Percentiles rank a stretch among this genome's conserved stretches.
Conservation (phyloP, 768 basidiomycete species). For the Sistotremastrum suecicum region DNA sequence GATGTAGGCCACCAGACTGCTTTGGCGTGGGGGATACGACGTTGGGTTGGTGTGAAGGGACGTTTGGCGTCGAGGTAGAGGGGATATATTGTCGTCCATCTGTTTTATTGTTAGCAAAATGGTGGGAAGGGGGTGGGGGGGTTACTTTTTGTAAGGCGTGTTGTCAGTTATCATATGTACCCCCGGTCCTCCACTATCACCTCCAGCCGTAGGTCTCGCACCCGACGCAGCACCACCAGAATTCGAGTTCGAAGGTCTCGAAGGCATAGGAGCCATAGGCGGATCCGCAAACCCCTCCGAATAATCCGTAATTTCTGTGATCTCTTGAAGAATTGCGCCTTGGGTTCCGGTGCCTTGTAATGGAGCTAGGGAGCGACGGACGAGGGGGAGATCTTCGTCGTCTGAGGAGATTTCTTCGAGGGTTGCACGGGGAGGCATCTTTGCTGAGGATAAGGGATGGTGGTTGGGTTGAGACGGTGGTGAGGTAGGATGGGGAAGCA, state of each 20-base stretch:
- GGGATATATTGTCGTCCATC: conserved; percentile 94
- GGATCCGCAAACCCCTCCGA: conserved; percentile 3
- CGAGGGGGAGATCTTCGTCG: conserved; percentile 82
- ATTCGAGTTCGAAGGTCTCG: conserved; percentile 10
- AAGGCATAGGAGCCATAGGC: conserved; percentile 42
- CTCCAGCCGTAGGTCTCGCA: neutral
- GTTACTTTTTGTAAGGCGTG: conserved; percentile 74
- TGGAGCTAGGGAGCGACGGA: conserved; percentile 26
- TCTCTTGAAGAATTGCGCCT: conserved; percentile 71
- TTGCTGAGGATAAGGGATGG: conserved; percentile 34
- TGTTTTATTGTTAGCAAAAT: conserved; percentile 16
- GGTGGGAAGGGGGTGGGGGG: conserved; percentile 8
- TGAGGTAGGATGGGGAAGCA: neutral
- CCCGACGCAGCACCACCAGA: neutral
- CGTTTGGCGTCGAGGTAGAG: conserved; percentile 95
- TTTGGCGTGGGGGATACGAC: conserved; percentile 66
- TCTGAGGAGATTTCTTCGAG: conserved; percentile 71
- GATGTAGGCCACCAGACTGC: conserved; percentile 92
- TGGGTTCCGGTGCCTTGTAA: conserved; percentile 52
- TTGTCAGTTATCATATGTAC: conserved; percentile 46
- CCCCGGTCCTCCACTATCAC: conserved; percentile 9
- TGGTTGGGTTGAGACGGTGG: conserved; percentile 19
- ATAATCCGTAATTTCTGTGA: conserved; percentile 31
- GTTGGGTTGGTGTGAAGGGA: conserved; percentile 68
- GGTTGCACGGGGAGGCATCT: no score